Evolutionary conservation across 1,284 basidiomycete species (phyloP), one percentile per base, ranked within the genome.

Genomic region (Naganishia sp.): DNA sequence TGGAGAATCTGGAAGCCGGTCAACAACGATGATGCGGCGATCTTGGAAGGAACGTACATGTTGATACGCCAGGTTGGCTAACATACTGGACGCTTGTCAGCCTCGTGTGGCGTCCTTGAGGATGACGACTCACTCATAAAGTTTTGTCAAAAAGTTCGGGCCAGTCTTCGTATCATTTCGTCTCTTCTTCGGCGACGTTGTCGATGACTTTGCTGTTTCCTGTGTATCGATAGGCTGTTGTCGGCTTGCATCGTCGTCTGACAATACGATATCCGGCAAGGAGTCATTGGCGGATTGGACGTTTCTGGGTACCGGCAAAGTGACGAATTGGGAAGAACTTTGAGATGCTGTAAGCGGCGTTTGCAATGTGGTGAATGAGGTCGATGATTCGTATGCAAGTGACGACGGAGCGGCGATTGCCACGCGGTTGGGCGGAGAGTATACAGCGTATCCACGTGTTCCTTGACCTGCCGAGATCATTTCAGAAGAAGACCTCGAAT

Each of bases 61-160:
- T 43, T 65, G 63, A 49, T 54, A 49, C 11, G 55, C 56, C 11
- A 64, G 67, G 43, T 68, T 55, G 31, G 18, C 59, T 23, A 49
- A 50, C 18, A 70, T n/a, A 39, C 44, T 42, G 49, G 6, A 21
- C 2, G 9, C n/a, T 13, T 10, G 64, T 55, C 68, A 66, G 36
- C 46, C 68, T 60, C 46, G 13, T 31, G 65, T 50, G 11, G 11
- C 2, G 44, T 9, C 36, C 10, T n/a, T n/a, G 33, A 45, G 11
- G 16, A 31, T 0, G 28, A n/a, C 39, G 13, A 87, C 88, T 74
- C 76, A 91, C 90, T 88, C 87, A 84, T 93, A 94, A 56, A 94
- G 86, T 84, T 93, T 94, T 77, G 90, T 93, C 75, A 94, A 83
- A 77, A 94, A 94, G 11, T 91, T 93, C 0, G 90, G 59, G 5